Evolutionary conservation across 768 basidiomycete species (phyloP), one percentile per base, ranked within the genome.

Genomic region (Suillus discolor): DNA sequence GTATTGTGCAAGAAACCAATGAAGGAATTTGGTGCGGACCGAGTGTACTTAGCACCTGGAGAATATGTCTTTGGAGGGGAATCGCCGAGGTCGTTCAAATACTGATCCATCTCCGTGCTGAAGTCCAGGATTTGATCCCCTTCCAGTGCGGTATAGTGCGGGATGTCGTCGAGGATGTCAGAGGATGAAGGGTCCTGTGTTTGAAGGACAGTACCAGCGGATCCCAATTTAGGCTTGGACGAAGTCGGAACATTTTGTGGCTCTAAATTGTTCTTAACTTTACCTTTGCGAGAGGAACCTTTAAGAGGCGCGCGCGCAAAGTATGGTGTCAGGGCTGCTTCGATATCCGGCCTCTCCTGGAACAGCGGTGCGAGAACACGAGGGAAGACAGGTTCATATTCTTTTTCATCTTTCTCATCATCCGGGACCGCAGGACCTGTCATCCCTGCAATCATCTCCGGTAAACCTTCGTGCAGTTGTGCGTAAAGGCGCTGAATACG

Each of bases 41-140:
- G 34, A 67, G 69, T 61, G 36, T 60, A 65, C 61, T 60, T 38
- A 6, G 15, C 23, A 23, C 36, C 49, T 45, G 31, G 12, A 25
- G 45, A 41, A 16, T 13, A 51, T 15, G 23, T 42, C 25, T 69
- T 75, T 41, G 59, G 54, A 20, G 69, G 75, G 28, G 75, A 71
- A 51, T 71, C 71, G 18, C 64, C 44, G 15, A 77, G 41, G 31
- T 71, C 77, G 42, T 75, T 72, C 28, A 77, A 67, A 45, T 71
- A 76, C 53, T 65, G 68, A 36, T 74, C 57, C 70, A 77, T 75
- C 34, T 75, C 75, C 9, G 60, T 63, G 23, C 67, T 71, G 36
- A 47, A n/a, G 31, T 71, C 73, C 8, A 66, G n/a, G 16, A 20
- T 39, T 13, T 44, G 39, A 45, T 23, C 28, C 25, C 25, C 47